Conservation (phyloP, 2,329 filamentous ascomycete species). For the Penicillium hordei region DNA sequence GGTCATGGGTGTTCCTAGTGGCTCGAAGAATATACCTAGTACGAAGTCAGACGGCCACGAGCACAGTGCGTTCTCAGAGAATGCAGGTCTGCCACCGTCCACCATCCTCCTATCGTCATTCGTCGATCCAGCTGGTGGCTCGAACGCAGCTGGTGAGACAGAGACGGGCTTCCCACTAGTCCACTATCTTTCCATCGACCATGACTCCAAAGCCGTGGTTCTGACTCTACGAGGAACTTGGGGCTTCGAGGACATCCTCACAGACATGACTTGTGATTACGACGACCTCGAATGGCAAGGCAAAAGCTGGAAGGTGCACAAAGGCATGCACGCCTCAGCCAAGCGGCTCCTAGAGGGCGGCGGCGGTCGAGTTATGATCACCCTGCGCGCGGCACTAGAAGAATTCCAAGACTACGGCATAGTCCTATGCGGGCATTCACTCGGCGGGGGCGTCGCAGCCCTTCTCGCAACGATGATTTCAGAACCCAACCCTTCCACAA, state of each 20-base stretch:
- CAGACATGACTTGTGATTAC: conserved; percentile 73
- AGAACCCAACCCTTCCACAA: conserved; percentile 54
- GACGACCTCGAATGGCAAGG: conserved; percentile 61
- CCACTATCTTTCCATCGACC: conserved; percentile 71
- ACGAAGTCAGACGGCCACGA: conserved; percentile 41
- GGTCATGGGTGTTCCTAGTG: conserved; percentile 46
- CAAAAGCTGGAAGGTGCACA: conserved; percentile 67
- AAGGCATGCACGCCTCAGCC: conserved; percentile 71
- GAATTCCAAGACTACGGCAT: conserved; percentile 69
- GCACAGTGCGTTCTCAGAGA: conserved; percentile 47
- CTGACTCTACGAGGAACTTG: conserved; percentile 71
- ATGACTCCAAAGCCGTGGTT: conserved; percentile 69
- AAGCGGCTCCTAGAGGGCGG: conserved; percentile 65
- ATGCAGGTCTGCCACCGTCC: conserved; percentile 47
- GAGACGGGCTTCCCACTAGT: conserved; percentile 68
- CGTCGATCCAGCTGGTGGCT: conserved; percentile 66
- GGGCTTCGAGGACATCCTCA: conserved; percentile 71
- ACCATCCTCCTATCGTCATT: conserved; percentile 66
- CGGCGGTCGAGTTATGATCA: conserved; percentile 65
- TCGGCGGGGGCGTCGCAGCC: conserved; percentile 69
- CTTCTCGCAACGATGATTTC: conserved; percentile 70
- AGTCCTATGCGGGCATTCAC: conserved; percentile 67
- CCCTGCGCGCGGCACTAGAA: conserved; percentile 63
- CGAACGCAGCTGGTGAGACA: conserved; percentile 63
- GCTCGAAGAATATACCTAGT: conserved; percentile 31